A percentile compares a stretch with the other conserved stretches of the same genome.
These are phyloP conservation scores for Aspergillus ruber DNA, from an alignment of 2,329 filamentous ascomycete species.

Conservation along the genomic window DNA sequence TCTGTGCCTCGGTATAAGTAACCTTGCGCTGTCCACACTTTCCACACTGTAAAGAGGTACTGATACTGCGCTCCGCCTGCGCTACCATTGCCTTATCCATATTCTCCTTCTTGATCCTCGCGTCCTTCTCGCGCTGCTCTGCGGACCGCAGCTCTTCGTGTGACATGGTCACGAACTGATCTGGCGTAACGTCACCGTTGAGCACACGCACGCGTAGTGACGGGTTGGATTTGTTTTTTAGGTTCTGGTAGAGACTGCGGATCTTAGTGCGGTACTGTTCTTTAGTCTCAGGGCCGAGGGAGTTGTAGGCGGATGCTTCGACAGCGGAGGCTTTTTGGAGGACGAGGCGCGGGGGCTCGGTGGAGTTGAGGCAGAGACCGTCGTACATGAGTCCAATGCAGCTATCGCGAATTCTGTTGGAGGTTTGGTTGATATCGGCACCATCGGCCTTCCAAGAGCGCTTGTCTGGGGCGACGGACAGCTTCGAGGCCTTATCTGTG, in stretches of 20 bases:
- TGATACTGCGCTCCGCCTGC: slow-evolving; percentile 84
- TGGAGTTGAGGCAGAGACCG: slow-evolving; percentile 69
- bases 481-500: slow-evolving; percentile 46
- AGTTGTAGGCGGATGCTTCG: slow-evolving; percentile 67
- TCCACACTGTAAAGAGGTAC: slow-evolving; percentile 77
- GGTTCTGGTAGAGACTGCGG: slow-evolving; percentile 85
- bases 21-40: slow-evolving; percentile 93
- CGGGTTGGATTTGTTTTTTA: slow-evolving; percentile 85
- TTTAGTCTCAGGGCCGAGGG: slow-evolving; percentile 63
- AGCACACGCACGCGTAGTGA: slow-evolving; percentile 71
- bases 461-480: slow-evolving; percentile 61
- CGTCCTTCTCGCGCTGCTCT: slow-evolving; percentile 69
- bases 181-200: slow-evolving; percentile 62
- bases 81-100: slow-evolving; percentile 96
- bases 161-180: slow-evolving; percentile 76
- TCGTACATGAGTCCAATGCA: slow-evolving; percentile 93
- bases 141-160: slow-evolving; percentile 87
- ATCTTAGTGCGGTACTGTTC: slow-evolving; percentile 80
- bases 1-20: slow-evolving; percentile 94
- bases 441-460: slow-evolving; percentile 76
- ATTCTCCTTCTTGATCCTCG: slow-evolving; percentile 78
- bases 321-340: slow-evolving; percentile 62
- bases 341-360: slow-evolving; percentile 55
- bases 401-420: slow-evolving; percentile 66
- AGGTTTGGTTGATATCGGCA: slow-evolving; percentile 70